Percentiles rank a stretch among this genome's conserved stretches.
Evolutionary conservation across 441 rosid genomes (phyloP).

Genomic region (Raphanus hybrid): DNA sequence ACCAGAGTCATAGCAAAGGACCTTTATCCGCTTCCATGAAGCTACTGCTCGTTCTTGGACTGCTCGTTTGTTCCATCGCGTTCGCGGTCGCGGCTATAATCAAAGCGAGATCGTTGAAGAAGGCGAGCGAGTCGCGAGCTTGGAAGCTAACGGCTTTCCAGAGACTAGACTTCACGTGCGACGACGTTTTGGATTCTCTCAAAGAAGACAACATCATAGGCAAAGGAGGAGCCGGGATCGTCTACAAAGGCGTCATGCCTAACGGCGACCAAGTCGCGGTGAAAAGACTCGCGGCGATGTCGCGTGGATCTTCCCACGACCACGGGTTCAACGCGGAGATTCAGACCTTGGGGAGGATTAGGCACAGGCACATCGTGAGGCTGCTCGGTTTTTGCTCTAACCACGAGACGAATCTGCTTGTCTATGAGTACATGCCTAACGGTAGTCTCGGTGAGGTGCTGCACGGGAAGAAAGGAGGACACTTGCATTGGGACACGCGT

Average conservation of each 20-base stretch:
- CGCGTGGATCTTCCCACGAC: constrained; percentile 91
- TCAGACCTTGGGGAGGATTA: constrained; percentile 88
- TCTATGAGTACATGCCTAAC: constrained; percentile 96
- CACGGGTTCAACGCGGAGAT: constrained; percentile 99
- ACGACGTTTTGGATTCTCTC: constrained; percentile 63
- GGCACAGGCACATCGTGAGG: constrained; percentile 93
- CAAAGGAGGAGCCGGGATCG: constrained; percentile 98
- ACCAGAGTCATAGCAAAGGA: constrained; percentile 62
- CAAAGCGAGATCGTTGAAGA: constrained; percentile 86
- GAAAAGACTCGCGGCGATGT: constrained; percentile 81
- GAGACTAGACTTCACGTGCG: constrained; percentile 73
- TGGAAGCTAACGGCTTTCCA: constrained; percentile 98
- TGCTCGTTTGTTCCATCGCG: constrained; percentile 88
- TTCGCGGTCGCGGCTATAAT: constrained; percentile 88
- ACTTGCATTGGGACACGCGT: constrained; percentile 91
- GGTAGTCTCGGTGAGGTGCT: constrained; percentile 98
- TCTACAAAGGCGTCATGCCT: constrained; percentile 84
- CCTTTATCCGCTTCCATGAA: constrained; percentile 84
- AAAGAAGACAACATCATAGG: constrained; percentile 97
- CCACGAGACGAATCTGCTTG: constrained; percentile 93
- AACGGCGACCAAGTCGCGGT: constrained; percentile 89
- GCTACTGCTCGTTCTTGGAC: constrained; percentile 76
- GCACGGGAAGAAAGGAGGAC: constrained; percentile 98
- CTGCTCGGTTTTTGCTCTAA: constrained; percentile 89
- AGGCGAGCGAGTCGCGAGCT: constrained; percentile 82